These are phyloP conservation scores for Cercophora newfieldiana DNA, from an alignment of 495 filamentous ascomycete genomes.

Conservation along the genomic window DNA sequence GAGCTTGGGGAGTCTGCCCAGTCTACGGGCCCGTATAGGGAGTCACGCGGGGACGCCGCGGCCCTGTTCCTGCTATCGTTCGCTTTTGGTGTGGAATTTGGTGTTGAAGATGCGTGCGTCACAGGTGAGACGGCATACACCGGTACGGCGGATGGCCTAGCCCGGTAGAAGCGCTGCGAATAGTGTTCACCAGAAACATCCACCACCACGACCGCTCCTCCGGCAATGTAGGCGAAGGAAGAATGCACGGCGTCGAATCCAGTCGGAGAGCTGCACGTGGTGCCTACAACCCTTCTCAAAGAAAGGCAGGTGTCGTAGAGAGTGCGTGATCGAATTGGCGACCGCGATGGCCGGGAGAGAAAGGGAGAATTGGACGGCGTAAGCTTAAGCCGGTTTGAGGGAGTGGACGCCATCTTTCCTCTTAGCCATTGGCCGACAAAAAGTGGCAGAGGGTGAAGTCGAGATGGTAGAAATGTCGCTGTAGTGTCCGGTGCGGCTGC, in stretches of 20 bases:
- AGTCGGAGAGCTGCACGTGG: conserved; percentile 79
- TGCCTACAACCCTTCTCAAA: conserved; percentile 82
- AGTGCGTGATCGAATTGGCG: conserved; percentile 50
- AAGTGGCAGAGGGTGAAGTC: conserved; percentile 5
- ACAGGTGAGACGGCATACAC: conserved; percentile 50
- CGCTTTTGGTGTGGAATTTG: conserved; percentile 63
- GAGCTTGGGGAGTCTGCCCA: conserved; percentile 62
- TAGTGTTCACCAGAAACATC: conserved; percentile 72
- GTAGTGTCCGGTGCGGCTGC: conserved; percentile 16
- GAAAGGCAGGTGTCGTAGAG: conserved; percentile 59
- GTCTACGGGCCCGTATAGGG: conserved; percentile 44
- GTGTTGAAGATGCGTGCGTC: conserved; percentile 44
- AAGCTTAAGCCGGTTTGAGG: conserved; percentile 66
- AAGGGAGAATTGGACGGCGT: conserved; percentile 80
- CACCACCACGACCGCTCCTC: conserved; percentile 89
- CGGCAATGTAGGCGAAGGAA: conserved; percentile 86
- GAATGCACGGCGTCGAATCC: conserved; percentile 80
- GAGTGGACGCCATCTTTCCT: conserved; percentile 57
- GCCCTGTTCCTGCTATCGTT: conserved; percentile 63
- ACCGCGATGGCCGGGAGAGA: conserved; percentile 59
- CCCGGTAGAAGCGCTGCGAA: conserved; percentile 86
- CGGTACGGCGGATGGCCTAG: conserved; percentile 74
- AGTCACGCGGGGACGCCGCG: conserved; percentile 57
- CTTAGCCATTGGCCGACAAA: conserved; percentile 47
- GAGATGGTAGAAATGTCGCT: conserved; percentile 18